Evolutionary conservation across 345 rosid genomes (phyloP).

Genomic region (Pugionium cornutum): DNA sequence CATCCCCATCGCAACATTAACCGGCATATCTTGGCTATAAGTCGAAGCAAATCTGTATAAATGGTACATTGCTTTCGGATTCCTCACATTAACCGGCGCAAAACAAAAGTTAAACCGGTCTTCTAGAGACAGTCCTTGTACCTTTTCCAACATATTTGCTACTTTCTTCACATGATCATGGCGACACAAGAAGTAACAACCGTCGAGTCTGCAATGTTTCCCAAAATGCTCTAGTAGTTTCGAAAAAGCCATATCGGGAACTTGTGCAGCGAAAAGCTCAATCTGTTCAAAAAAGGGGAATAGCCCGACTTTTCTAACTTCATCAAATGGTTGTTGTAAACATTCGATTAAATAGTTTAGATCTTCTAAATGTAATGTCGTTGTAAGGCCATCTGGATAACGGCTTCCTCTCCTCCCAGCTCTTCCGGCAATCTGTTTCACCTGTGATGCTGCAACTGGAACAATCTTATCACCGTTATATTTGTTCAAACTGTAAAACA

Average conservation of each 20-base stretch:
- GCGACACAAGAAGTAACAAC: slow-evolving; percentile 77
- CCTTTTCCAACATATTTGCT: slow-evolving; percentile 93
- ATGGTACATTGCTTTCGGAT: slow-evolving; percentile 91
- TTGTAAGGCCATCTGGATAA: slow-evolving; percentile 88
- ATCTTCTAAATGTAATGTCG: slow-evolving; percentile 72
- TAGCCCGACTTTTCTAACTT: slow-evolving; percentile 75
- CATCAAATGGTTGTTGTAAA: slow-evolving; percentile 82
- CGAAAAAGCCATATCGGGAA: slow-evolving; percentile 54
- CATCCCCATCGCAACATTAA: slow-evolving; percentile 84
- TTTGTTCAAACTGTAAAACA: slow-evolving; percentile 69
- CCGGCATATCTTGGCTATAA: slow-evolving; percentile 68
- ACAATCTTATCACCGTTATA: slow-evolving; percentile 84
- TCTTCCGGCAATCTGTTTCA: slow-evolving; percentile 96
- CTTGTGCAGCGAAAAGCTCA: slow-evolving; percentile 78
- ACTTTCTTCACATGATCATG: slow-evolving; percentile 90
- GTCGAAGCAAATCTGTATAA: slow-evolving; percentile 70
- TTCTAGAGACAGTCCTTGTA: slow-evolving; percentile 67
- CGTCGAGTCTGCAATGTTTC: slow-evolving; percentile 79
- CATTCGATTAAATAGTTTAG: slow-evolving; percentile 75
- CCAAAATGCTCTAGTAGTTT: slow-evolving; percentile 74
- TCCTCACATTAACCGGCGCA: slow-evolving; percentile 89
- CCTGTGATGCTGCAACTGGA: slow-evolving; percentile 82
- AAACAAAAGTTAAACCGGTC: slow-evolving; percentile 95
- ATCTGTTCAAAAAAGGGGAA: slow-evolving; percentile 96
- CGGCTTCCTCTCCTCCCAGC: slow-evolving; percentile 94